phyloP scores from a whole-genome alignment of 805 yeast species.

The Wickerhamiella alocasiicola region DNA sequence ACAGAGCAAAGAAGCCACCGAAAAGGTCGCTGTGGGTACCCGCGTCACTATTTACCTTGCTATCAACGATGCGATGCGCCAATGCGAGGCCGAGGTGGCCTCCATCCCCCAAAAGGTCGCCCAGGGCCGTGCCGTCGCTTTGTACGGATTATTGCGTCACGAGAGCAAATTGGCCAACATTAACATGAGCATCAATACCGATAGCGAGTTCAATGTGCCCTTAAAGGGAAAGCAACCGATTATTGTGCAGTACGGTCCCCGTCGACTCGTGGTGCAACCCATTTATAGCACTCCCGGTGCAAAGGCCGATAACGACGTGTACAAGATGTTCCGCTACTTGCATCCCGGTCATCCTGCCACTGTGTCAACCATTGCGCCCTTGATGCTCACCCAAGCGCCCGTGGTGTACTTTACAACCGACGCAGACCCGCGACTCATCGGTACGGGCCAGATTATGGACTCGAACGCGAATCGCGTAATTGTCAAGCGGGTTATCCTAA shows the following conservation, averaged over 20 bases:
- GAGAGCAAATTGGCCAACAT: constrained; percentile 80
- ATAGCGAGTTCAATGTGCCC: constrained; percentile 84
- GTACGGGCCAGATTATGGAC: constrained; percentile 81
- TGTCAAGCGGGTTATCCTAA: constrained; percentile 77
- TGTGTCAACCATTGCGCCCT: constrained; percentile 84
- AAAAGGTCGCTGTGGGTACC: constrained; percentile 41
- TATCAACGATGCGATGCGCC: constrained; percentile 8
- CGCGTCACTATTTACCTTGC: constrained; percentile 43
- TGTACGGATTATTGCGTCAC: constrained; percentile 67
- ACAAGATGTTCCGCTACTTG: constrained; percentile 70
- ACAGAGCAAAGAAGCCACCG: constrained; percentile 26
- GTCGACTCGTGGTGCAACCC: constrained; percentile 76
- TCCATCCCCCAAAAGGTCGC: background rate
- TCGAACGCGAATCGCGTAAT: constrained; percentile 73
- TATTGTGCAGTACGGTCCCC: constrained; percentile 84
- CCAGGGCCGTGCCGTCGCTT: constrained; percentile 22
- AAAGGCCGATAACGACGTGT: constrained; percentile 70
- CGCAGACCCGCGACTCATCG: constrained; percentile 43
- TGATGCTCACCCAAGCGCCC: constrained; percentile 53
- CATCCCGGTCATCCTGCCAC: constrained; percentile 64
- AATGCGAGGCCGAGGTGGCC: background rate
- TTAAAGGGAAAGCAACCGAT: constrained; percentile 71
- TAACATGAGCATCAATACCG: constrained; percentile 68
- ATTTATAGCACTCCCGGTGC: constrained; percentile 62
- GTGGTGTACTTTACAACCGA: constrained; percentile 27